Percentiles rank a stretch among this genome's conserved stretches.
These are phyloP conservation scores for Terana coerulea DNA, from an alignment of 768 basidiomycete species.

Conservation along the genomic window DNA sequence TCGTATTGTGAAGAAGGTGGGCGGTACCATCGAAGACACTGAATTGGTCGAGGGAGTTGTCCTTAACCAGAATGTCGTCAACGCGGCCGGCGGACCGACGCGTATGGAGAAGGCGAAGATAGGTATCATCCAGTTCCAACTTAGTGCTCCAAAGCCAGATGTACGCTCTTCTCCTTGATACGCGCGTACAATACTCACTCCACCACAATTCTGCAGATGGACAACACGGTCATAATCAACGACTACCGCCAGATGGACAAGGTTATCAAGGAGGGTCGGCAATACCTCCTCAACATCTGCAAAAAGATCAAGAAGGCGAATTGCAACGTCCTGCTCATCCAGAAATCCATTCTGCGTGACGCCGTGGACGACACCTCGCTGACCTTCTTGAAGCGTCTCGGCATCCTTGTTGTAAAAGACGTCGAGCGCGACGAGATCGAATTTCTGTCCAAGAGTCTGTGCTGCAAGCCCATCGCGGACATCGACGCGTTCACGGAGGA, in stretches of 20 bases:
- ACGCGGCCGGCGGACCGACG: slow-evolving; percentile 87
- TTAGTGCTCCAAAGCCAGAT: slow-evolving; percentile 96
- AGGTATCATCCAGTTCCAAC: slow-evolving; percentile 96
- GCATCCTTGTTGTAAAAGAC: slow-evolving; percentile 95
- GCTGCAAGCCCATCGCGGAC: slow-evolving; percentile 94
- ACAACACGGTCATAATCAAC: slow-evolving; percentile 98
- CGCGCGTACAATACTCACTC: slow-evolving; percentile 12
- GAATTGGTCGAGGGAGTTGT: slow-evolving; percentile 96
- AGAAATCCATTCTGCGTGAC: slow-evolving; percentile 98
- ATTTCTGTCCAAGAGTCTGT: slow-evolving; percentile 91
- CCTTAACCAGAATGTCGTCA: slow-evolving; percentile 86
- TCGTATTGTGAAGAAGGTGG: slow-evolving; percentile 96
- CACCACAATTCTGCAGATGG: slow-evolving; percentile 70
- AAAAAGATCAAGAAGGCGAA: slow-evolving; percentile 99
- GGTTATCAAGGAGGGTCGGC: slow-evolving; percentile 97
- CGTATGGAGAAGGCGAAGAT: slow-evolving; percentile 99
- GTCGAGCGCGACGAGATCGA: slow-evolving; percentile 98
- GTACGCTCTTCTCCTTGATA: slow-evolving; percentile 41
- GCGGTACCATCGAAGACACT: slow-evolving; percentile 98
- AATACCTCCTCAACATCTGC: slow-evolving; percentile 96
- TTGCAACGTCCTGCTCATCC: slow-evolving; percentile 97
- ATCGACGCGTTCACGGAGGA: slow-evolving; percentile 98
- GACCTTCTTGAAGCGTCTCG: slow-evolving; percentile 94
- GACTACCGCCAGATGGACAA: slow-evolving; percentile 99
- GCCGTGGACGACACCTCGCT: slow-evolving; percentile 98